These are phyloP conservation scores for Sclerotinia glacialis DNA, from an alignment of 2,329 filamentous ascomycete species.

Conservation along the genomic window DNA sequence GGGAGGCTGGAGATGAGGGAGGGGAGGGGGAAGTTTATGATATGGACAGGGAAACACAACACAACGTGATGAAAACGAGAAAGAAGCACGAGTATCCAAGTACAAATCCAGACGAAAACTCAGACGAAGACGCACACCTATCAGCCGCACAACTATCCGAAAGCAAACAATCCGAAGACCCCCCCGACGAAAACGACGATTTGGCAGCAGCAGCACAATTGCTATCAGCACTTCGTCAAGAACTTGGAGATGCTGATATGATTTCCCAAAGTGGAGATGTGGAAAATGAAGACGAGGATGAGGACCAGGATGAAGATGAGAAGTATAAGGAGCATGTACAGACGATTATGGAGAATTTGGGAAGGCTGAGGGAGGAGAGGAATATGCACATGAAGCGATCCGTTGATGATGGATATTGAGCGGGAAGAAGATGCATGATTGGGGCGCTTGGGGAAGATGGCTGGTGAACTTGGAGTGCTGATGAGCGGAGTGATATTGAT, in stretches of 20 bases:
- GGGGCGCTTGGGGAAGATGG: no score
- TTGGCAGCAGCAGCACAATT: background rate
- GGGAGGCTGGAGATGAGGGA: background rate
- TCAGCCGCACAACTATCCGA: background rate
- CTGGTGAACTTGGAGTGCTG: background rate
- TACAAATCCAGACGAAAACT: background rate
- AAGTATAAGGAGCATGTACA: background rate
- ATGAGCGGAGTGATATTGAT: background rate
- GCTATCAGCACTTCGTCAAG: background rate
- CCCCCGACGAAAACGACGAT: background rate
- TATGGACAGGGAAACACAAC: background rate
- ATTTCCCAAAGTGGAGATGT: background rate
- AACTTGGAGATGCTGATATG: background rate
- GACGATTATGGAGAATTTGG: background rate
- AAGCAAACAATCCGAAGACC: background rate
- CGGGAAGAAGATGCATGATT: background rate
- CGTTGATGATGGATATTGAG: background rate
- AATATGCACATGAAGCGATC: background rate
- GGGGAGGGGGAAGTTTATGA: background rate
- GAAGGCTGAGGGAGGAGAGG: background rate
- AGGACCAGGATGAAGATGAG: no score
- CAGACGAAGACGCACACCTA: background rate
- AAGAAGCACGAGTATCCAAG: background rate
- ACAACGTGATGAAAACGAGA: background rate
- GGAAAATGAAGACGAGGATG: background rate